Base-by-base conservation (phyloP, 495 filamentous ascomycete species). In the Penicillium steckii region DNA sequence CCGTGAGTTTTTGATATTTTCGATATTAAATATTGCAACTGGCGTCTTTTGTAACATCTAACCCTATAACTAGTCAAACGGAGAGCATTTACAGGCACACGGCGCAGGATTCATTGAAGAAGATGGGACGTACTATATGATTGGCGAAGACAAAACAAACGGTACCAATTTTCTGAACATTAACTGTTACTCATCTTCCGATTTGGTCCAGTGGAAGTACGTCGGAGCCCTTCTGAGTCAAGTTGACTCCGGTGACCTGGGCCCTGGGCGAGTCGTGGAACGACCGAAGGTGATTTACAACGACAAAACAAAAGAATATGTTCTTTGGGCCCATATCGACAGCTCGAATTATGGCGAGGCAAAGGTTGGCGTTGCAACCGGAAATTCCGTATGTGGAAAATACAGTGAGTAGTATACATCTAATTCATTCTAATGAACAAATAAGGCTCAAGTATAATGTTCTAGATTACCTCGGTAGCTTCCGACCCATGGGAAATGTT, bases 301-400 rank as follows among this genome's bases (percentile, higher is more conserved):
- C 37, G 73, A 75, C 25, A 64, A 64, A 22, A 83, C 81, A 0
- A 43, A 51, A 6, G 74, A 81, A 46, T 85, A 80, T 62, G 75
- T 79, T 21, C 68, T 78, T 67, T 88, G 82, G 75, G 78, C 88
- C 78, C 85, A 88, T 57, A 84, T 87, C 56, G 85, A 88, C 56
- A 76, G 68, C 32, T 73, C 72, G 29, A 78, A 66, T 56, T 88
- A 88, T 50, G 78, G 74, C 1, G 84, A 87, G 26, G 85, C 85
- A 8, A 83, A 80, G 50, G 80, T 82, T 0, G 85, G 80, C 3
- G 84, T 88, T 27, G 85, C 84, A 0, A 83, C 79, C 0, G 74
- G 77, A 1, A 69, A 74, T 55, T 65, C 59, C 8, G 79, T 87
- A 8, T 88, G 85, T 60, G 84, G 84, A 6, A 67, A 61, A 17